Conservation (phyloP, 2,329 filamentous ascomycete genomes). For the Dactylellina haptotyla region DNA sequence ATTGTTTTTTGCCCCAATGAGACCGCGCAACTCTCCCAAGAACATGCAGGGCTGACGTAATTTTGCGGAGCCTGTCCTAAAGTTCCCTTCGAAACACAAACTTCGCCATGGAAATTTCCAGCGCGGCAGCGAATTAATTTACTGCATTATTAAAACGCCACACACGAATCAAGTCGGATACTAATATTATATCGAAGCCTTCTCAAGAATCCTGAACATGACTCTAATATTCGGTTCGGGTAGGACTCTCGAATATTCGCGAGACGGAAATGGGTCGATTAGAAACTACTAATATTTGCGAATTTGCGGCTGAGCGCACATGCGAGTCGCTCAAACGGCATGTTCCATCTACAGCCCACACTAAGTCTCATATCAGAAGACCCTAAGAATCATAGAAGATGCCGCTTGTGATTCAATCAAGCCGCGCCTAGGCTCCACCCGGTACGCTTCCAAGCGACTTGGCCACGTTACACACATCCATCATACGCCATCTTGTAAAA, state of each 20-base stretch:
- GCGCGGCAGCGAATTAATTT: background rate
- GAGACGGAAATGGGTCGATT: background rate
- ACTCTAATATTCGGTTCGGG: background rate
- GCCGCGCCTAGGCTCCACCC: background rate
- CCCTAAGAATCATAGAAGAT: background rate
- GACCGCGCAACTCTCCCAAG: background rate
- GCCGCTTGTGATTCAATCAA: background rate
- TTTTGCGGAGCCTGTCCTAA: background rate
- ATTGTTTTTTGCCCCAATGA: background rate
- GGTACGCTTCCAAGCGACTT: constrained; percentile 16
- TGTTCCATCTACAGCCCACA: background rate
- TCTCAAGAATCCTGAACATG: background rate
- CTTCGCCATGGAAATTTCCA: background rate
- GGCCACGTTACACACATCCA: constrained; percentile 26
- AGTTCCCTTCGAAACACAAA: background rate
- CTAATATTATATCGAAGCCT: background rate
- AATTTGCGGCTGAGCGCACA: background rate
- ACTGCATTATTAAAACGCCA: too few species aligned
- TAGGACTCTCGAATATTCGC: background rate
- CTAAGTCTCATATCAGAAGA: background rate
- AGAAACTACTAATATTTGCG: background rate
- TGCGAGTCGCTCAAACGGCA: background rate
- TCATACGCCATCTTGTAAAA: background rate
- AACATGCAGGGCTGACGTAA: constrained; percentile 29
- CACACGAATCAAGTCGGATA: too few species aligned